Evolutionary conservation across 1,284 basidiomycete species (phyloP), one percentile per base, ranked within the genome.

Genomic region (Trichosporon ovoides): DNA sequence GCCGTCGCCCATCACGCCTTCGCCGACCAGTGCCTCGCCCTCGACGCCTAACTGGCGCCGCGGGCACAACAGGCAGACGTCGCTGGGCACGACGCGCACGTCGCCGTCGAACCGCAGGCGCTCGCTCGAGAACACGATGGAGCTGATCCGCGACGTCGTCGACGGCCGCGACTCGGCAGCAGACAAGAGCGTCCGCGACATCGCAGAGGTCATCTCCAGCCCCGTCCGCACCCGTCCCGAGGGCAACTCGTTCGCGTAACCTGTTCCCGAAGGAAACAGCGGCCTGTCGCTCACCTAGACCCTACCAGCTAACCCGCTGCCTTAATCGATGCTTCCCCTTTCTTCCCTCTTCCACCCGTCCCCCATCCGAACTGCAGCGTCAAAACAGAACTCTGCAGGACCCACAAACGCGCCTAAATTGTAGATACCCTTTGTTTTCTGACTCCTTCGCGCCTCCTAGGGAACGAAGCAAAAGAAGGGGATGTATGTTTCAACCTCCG

Each of bases 41-140:
- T 66, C 63, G 13, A 61, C 66, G 10, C 65, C 67, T 1, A 60
- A 67, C 28, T 78, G 73, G 73, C 66, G 72, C 50, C 68, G 73
- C 33, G 88, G 91, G 2, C 94, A 98, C 73, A 84, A 83, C 1
- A 83, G 94, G 19, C 88, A 92, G 65, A 87, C 89, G 57, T 94
- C 91, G 72, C 79, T 98, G 60, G 96, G 96, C 3, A 98, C 96
- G 60, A 98, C 95, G 65, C 89, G 89, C 84, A 96, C 93, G 50
- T 91, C 88, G 72, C 95, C 96, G 11, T 93, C 89, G 70, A 98
- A 88, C 59, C 83, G 96, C 65, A 81, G 94, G 75, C 83, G 94
- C 68, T 93, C 90, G 72, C 80, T 98, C 73, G 95, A 98, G 81
- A 94, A 89, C 73, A 98, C 95, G 55, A 92, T 96, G 81, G 88